Conservation (phyloP, 176 grass and related monocot genomes). For the Chloris gayana region DNA sequence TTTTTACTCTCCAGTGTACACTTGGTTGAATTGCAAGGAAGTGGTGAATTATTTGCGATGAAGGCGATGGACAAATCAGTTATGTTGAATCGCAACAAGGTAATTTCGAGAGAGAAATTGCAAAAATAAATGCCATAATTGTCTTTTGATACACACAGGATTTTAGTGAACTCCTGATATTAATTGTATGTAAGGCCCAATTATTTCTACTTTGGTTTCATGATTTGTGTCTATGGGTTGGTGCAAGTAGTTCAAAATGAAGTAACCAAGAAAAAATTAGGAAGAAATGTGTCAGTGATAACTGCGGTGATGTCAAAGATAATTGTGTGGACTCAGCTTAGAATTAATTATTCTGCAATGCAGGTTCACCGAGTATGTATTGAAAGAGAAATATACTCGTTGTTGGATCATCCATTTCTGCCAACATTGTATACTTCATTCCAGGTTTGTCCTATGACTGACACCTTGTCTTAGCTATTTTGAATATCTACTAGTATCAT, state of each 20-base stretch:
- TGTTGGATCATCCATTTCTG: slow-evolving; percentile 94
- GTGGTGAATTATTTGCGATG: slow-evolving; percentile 88
- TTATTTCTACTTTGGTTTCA: neutral
- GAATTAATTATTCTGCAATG: slow-evolving; percentile 22
- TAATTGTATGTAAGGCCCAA: neutral
- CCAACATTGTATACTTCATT: slow-evolving; percentile 96
- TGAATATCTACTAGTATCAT: neutral
- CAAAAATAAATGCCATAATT: neutral
- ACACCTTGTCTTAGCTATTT: slow-evolving; percentile 27
- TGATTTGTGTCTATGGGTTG: neutral
- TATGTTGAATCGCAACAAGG: slow-evolving; percentile 98
- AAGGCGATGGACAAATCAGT: slow-evolving; percentile 91
- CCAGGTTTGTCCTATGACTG: slow-evolving; percentile 60
- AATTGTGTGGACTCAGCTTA: slow-evolving; percentile 5
- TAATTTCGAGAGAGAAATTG: slow-evolving; percentile 30
- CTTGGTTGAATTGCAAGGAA: slow-evolving; percentile 82
- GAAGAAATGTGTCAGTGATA: too few species aligned
- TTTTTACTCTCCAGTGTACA: slow-evolving; percentile 65
- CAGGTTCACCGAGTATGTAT: slow-evolving; percentile 96
- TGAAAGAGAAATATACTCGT: slow-evolving; percentile 97
- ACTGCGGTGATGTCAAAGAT: too few species aligned
- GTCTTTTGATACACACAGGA: slow-evolving; percentile 49
- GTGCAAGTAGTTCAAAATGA: neutral
- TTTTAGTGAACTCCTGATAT: neutral
- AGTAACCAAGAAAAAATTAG: slow-evolving; percentile 17